These are phyloP conservation scores for Cephalotrichum gorgonifer DNA, from an alignment of 2,329 filamentous ascomycete genomes.

Conservation along the genomic window DNA sequence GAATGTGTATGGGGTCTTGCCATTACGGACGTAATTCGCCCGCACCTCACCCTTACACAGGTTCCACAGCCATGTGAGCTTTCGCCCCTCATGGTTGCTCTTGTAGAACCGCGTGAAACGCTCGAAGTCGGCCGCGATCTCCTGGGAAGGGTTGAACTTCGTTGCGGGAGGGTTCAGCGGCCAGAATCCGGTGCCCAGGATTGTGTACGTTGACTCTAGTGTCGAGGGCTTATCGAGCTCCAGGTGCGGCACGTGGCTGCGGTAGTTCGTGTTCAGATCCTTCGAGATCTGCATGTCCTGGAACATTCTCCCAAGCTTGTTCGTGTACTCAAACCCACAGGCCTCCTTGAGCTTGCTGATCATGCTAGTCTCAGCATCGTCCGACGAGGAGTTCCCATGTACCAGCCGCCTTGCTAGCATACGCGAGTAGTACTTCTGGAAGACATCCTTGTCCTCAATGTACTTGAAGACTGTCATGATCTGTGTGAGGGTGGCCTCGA, in stretches of 20 bases:
- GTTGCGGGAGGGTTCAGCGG: constrained; percentile 80
- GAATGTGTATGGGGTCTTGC: constrained; percentile 90
- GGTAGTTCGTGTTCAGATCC: constrained; percentile 85
- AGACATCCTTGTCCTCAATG: constrained; percentile 99
- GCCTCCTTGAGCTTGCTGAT: constrained; percentile 98
- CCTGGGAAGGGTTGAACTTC: constrained; percentile 75
- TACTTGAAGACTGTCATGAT: constrained; percentile 99
- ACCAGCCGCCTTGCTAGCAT: constrained; percentile 93
- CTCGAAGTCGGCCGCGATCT: constrained; percentile 80
- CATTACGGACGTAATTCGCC: constrained; percentile 80
- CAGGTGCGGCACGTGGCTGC: constrained; percentile 58
- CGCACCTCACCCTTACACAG: constrained; percentile 95
- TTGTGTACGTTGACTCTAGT: constrained; percentile 79
- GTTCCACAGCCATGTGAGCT: constrained; percentile 97
- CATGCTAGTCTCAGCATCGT: constrained; percentile 98
- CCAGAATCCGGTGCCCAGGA: constrained; percentile 96
- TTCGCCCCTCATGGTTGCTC: constrained; percentile 91
- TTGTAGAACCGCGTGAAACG: constrained; percentile 88
- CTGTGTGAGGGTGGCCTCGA: constrained; percentile 78
- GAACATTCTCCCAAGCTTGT: constrained; percentile 99
- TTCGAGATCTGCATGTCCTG: constrained; percentile 99
- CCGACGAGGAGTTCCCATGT: constrained; percentile 88
- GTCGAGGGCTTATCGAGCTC: constrained; percentile 41
- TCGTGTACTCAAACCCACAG: constrained; percentile 97
- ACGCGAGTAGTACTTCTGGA: constrained; percentile 98